Percentiles rank a stretch among this genome's conserved stretches.
Conservation (phyloP, 2,329 filamentous ascomycete genomes). For the Ophiobolus disseminans region DNA sequence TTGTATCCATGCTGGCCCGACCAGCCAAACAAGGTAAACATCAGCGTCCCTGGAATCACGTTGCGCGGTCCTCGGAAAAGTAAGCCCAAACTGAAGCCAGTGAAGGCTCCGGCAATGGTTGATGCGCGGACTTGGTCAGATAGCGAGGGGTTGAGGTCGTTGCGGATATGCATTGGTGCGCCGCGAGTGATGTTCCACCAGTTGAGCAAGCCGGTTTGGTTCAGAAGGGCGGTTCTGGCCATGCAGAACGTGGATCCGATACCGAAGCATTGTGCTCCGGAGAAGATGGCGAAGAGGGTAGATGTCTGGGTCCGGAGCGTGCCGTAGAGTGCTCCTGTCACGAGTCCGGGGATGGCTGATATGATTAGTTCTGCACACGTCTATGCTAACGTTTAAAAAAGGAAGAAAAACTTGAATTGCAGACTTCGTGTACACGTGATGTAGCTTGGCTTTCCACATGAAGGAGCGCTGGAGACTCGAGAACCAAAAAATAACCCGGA, state of each 20-base stretch:
- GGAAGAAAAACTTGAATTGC: no score
- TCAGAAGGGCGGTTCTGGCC: slow-evolving; percentile 55
- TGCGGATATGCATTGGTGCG: slow-evolving; percentile 23
- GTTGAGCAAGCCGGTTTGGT: slow-evolving; percentile 37
- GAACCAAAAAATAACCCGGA: no score
- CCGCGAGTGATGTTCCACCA: slow-evolving; percentile 41
- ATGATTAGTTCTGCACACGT: no score
- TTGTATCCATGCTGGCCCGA: slow-evolving; percentile 65
- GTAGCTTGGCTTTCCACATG: slow-evolving; percentile 25
- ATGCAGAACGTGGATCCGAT: slow-evolving; percentile 80
- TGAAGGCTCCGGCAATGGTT: slow-evolving; percentile 72
- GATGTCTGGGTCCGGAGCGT: slow-evolving; percentile 70
- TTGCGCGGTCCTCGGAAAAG: slow-evolving; percentile 56
- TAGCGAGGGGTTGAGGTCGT: slow-evolving; percentile 58
- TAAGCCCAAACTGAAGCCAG: slow-evolving; percentile 62
- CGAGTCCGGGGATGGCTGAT: slow-evolving; percentile 70
- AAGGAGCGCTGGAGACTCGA: no score
- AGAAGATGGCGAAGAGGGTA: slow-evolving; percentile 72
- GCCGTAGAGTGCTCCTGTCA: slow-evolving; percentile 54
- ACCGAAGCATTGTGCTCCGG: slow-evolving; percentile 81
- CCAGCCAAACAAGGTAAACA: slow-evolving; percentile 66
- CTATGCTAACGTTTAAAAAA: no score
- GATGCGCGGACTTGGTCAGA: slow-evolving; percentile 71
- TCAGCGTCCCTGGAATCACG: slow-evolving; percentile 62
- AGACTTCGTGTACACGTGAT: no score